Base-by-base conservation (phyloP, 352 stramenopile species). In the Globisporangium solare region DNA sequence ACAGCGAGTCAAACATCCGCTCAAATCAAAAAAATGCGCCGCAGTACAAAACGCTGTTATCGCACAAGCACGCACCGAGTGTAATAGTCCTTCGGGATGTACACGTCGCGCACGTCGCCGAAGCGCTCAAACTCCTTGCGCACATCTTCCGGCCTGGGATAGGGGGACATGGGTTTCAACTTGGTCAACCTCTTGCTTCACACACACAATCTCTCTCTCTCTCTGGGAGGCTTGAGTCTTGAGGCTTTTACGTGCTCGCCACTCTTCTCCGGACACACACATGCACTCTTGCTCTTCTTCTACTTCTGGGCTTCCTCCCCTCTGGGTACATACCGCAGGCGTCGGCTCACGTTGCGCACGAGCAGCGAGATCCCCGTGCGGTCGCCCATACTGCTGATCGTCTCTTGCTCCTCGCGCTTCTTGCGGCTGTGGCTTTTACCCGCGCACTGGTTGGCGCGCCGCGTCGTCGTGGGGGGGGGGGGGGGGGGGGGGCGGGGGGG, bases 11-110 rank as follows among this genome's bases (percentile, higher is more conserved):
- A 31, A 18, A 31, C 18, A 50, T 15, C 8, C 12, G 22, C n/a
- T 37, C 24, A 45, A 20, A 50, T 27, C 32, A 14, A 57, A 61
- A n/a, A n/a, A n/a, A n/a, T n/a, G n/a, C 21, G 43, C 2, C 50
- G 40, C 1, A 8, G 13, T 7, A 18, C 49, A 31, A 21, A 15
- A 50, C 4, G 40, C 49, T 5, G 27, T 20, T 17, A 17, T n/a
- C 21, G 1, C 40, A 10, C 39, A 1, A 22, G n/a, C 13, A 32
- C 5, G 2, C 0, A 94, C 70, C 95, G 86, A 22, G 90, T 97
- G 74, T 98, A 88, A 60, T 83, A 98, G 66, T 98, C 92, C 61
- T 91, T 88, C 22, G 94, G 94, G 70, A 98, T 97, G 76, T 98
- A 98, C 37, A 98, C 91, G 69, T 98, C 94, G 43, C 92, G 85